Evolutionary conservation across 2,329 filamentous ascomycete genomes (phyloP).

Genomic region (Microcera coccophila): DNA sequence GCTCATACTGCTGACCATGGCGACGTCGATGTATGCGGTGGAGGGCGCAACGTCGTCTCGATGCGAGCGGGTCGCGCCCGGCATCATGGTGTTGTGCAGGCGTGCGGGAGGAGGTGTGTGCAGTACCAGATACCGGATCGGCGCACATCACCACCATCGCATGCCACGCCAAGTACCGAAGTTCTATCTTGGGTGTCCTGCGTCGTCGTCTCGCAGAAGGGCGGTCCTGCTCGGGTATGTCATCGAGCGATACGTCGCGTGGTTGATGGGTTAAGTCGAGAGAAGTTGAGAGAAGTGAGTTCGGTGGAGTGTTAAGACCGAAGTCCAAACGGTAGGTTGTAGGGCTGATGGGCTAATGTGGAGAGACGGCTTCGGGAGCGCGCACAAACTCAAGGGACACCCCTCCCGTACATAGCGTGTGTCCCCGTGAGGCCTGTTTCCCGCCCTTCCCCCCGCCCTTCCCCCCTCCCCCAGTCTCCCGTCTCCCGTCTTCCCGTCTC

Average conservation of each 20-base stretch:
- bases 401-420: no score
- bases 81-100: not conserved
- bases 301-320: no score
- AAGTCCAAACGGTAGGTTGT: conserved; percentile 1
- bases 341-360: conserved; percentile 13
- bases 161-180: not conserved
- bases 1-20: conserved; percentile 8
- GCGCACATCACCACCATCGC: not conserved
- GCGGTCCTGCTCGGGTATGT: not conserved
- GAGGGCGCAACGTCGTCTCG: not conserved
- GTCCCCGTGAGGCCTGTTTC: no score
- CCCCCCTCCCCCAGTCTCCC: conserved; percentile 6
- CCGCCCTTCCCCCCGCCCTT: conserved; percentile 1
- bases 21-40: not conserved
- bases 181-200: not conserved
- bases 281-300: not conserved
- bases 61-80: not conserved
- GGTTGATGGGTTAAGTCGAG: not conserved
- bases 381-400: no score
- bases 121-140: not conserved
- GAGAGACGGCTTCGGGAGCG: not conserved
- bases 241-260: not conserved
- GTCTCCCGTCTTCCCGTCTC: not conserved
- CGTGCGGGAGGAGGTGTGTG: not conserved
- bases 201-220: no score